Evolutionary conservation across 106 monocot genomes (phyloP), one percentile per base, ranked within the genome.

Genomic region (Dendrobium huoshanense): DNA sequence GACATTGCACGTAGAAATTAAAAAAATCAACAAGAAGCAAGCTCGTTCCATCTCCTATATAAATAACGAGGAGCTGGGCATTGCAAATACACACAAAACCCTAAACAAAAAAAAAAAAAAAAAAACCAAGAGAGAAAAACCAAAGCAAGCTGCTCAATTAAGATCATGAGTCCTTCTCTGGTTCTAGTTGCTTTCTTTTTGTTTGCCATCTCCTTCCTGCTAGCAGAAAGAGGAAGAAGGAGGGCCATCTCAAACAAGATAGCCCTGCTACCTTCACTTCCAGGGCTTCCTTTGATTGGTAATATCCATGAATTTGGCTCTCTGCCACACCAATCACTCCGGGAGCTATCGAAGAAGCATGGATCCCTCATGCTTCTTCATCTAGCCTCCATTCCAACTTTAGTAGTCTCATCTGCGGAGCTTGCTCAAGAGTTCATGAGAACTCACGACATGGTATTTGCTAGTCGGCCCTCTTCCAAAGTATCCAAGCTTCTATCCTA

Each of bases 311-410:
- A 86, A 41, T 9, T 72, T 2, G 70, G 79, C 11, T 20, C 73
- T 9, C 2, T 55, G 11, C 75, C 82, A 11, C 82, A 82, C 3
- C 45, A 55, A 15, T 58, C 77, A 6, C 54, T 82, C 40, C 29
- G 15, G 1, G 40, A 78, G 7, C 68, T 86, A 6, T 73, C 86
- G 13, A 22, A 49, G 43, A 83, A 83, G 82, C 70, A 86, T 41
- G 82, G 82, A 11, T 79, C 82, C 13, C 61, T 86, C 31, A 83
- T 86, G 86, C 83, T 79, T 55, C 83, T 86, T 8, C 82, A 80
- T 31, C 72, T 86, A 16, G 86, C 83, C 2, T 55, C 55, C n/a
- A 20, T 82, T 16, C 79, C 75, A 1, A 79, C 77, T 1, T 16
- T 86, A 13, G 82, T 86, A 18, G 80, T 86, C 51, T 80, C 86